Conservation (phyloP, 2,329 filamentous ascomycete genomes). For the Elsinoe arachidis region DNA sequence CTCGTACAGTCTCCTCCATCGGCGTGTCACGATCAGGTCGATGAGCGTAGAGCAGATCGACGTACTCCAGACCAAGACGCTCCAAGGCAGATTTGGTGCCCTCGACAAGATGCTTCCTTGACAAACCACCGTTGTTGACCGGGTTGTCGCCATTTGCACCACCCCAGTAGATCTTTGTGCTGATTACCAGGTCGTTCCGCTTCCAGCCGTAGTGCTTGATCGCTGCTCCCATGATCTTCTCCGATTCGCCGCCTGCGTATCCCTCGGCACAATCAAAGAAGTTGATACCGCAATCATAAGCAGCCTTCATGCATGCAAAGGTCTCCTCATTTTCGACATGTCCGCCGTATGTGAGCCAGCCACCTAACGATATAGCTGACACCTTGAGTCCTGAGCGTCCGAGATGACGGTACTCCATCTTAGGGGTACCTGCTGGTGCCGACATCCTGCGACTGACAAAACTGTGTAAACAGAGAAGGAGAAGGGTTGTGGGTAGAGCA, state of each 20-base stretch:
- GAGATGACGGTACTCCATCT: constrained; percentile 22
- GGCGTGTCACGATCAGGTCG: constrained; percentile 58
- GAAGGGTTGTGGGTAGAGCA: background rate
- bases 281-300: constrained; percentile 50
- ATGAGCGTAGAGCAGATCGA: constrained; percentile 62
- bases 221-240: constrained; percentile 47
- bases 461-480: background rate
- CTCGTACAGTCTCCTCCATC: constrained; percentile 62
- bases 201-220: constrained; percentile 52
- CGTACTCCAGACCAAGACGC: constrained; percentile 50
- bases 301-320: constrained; percentile 46
- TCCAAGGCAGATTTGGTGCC: constrained; percentile 52
- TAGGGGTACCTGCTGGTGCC: background rate
- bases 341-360: constrained; percentile 19
- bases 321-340: constrained; percentile 39
- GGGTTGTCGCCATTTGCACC: constrained; percentile 50
- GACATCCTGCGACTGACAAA: background rate
- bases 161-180: constrained; percentile 60
- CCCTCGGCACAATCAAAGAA: constrained; percentile 54
- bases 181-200: constrained; percentile 49
- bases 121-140: constrained; percentile 60
- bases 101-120: constrained; percentile 61
- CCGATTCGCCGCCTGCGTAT: constrained; percentile 45
- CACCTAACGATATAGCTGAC: constrained; percentile 33
- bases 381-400: constrained; percentile 34